These are phyloP conservation scores for Taphrina populina DNA, from an alignment of 1,139 yeast species.

Conservation along the genomic window DNA sequence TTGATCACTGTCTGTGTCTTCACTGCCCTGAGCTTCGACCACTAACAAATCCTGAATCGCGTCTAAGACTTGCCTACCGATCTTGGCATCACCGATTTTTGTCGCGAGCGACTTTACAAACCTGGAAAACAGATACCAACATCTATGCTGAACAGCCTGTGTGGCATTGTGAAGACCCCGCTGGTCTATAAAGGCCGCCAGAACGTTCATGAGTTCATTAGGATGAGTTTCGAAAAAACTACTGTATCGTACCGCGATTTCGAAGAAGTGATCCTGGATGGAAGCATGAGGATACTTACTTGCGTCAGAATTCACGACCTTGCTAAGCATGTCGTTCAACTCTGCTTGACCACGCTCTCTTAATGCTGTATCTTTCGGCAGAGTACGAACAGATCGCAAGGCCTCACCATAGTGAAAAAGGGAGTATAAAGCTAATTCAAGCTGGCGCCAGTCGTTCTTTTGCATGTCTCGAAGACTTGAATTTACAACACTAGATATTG, in stretches of 20 bases:
- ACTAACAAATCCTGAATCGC: constrained; percentile 56
- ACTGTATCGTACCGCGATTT: constrained; percentile 76
- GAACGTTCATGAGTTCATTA: constrained; percentile 60
- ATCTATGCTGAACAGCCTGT: constrained; percentile 72
- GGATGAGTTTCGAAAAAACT: constrained; percentile 56
- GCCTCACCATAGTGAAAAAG: constrained; percentile 76
- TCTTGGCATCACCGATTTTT: constrained; percentile 48
- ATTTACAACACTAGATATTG: constrained; percentile 65
- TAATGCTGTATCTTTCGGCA: constrained; percentile 28
- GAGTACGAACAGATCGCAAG: constrained; percentile 49
- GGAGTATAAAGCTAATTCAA: constrained; percentile 84
- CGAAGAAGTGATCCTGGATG: constrained; percentile 78
- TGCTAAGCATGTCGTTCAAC: constrained; percentile 56
- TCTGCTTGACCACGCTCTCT: constrained; percentile 22
- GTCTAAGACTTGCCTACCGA: constrained; percentile 53
- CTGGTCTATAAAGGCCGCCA: constrained; percentile 75
- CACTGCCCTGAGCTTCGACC: constrained; percentile 50
- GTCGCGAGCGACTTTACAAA: constrained; percentile 78
- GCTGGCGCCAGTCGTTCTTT: constrained; percentile 64
- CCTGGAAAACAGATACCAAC: constrained; percentile 87
- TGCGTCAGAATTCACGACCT: constrained; percentile 56
- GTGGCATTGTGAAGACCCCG: constrained; percentile 74
- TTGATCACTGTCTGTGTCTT: constrained; percentile 45
- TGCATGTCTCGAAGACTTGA: constrained; percentile 49
- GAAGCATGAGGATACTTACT: constrained; percentile 57